Evolutionary conservation across 2,329 filamentous ascomycete species (phyloP), one percentile per base, ranked within the genome.

Genomic region (Sporothrix globosa): DNA sequence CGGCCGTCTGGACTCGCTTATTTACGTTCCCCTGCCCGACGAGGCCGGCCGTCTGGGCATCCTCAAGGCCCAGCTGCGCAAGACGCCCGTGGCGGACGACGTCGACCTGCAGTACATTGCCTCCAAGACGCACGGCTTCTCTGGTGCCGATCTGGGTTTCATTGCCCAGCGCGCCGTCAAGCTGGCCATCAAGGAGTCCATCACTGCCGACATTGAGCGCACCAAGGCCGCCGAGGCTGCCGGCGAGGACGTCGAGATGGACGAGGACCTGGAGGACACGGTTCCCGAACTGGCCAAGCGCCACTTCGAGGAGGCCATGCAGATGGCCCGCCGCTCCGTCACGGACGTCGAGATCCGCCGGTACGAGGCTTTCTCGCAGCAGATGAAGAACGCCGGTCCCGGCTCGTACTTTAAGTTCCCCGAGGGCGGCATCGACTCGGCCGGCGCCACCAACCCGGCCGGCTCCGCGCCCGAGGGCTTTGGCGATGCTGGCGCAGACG

Each of bases 391-490:
- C 80, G 90, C 92, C 72, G 94, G 93, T 67, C 94, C 94, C 52
- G 95, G 94, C 78, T 93, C 92, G 76, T 97, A 96, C 88, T 99
- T 99, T 92, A 94, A 96, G 82, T 99, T 99, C 90, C 95, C 92
- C 44, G 85, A 86, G 72, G 91, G 87, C 76, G 92, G 88, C 24
- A 80, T 77, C 24, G 84, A 92, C 86, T 86, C 91, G 85, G 88
- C 87, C 83, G 81, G 91, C 87, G 85, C 88, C 80, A 77, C 88
- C 80, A 77, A 82, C 77, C 34, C 69, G 30, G 65, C 54, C 13
- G 72, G 80, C 87, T 30, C 69, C 4, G 73, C 53, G 4, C 72
- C 72, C 27, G 71, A 70, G 83, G 82, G 86, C 75, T 94, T 96
- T 76, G 94, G 93, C 74, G 91, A 94, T 77, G 92, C 89, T 75